Conservation (phyloP, 2,329 filamentous ascomycete species). For the Fusarium algeriense region DNA sequence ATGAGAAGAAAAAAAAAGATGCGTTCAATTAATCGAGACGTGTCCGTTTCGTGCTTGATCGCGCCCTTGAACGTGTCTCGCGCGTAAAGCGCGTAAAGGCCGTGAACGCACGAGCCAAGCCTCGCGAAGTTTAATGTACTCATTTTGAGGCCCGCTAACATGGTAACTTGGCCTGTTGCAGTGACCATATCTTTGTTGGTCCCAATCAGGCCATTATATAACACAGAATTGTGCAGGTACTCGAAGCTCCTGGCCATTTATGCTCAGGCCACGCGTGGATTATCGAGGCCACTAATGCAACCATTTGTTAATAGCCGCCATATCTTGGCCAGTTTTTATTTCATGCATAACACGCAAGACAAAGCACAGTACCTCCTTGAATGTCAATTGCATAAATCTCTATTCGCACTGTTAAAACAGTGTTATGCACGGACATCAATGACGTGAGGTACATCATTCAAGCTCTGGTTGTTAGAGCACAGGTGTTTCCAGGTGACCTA, state of each 20-base stretch:
- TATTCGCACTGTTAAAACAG: background rate
- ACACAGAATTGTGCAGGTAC: conserved; percentile 6
- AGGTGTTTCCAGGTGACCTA: background rate
- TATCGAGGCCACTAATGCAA: conserved; percentile 39
- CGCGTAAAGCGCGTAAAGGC: conserved; percentile 43
- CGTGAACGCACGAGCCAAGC: conserved; percentile 38
- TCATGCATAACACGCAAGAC: conserved; percentile 2
- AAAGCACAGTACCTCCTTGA: background rate
- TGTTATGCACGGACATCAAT: background rate
- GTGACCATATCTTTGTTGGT: conserved; percentile 15
- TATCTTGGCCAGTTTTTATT: conserved; percentile 16
- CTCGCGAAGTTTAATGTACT: background rate
- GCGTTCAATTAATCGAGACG: conserved; percentile 55
- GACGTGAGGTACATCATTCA: background rate
- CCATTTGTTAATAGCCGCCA: conserved; percentile 36
- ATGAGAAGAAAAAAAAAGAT: conserved; percentile 31
- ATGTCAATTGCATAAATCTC: background rate
- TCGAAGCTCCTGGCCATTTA: conserved; percentile 21
- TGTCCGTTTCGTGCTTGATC: conserved; percentile 60
- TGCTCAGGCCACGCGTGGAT: conserved; percentile 19
- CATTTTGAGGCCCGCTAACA: conserved; percentile 17
- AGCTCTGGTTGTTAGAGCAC: background rate
- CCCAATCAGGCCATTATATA: conserved; percentile 9
- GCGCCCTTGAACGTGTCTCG: conserved; percentile 51
- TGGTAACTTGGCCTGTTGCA: conserved; percentile 14